phyloP scores from a whole-genome alignment of 371 early-diverging fungal species.

The Lichtheimia ornata region DNA sequence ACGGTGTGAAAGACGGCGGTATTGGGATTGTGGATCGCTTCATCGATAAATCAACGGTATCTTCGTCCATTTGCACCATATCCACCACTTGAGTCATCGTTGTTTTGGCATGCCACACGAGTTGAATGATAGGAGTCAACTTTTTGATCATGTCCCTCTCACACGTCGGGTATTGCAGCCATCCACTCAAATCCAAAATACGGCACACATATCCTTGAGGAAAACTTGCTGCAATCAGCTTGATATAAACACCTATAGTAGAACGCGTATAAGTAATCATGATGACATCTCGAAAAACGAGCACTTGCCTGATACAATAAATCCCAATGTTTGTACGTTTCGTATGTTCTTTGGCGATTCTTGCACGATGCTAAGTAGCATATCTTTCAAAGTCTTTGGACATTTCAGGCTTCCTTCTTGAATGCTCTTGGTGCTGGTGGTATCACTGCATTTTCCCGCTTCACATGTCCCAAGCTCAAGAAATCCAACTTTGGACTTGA shows the following conservation, averaged over 20 bases:
- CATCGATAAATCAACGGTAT: neutral
- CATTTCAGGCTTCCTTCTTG: constrained; percentile 2
- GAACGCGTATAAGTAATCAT: neutral
- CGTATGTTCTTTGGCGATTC: constrained; percentile 4
- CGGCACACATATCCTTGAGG: constrained; percentile 10
- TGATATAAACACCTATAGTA: constrained; percentile 6
- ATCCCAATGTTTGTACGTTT: neutral
- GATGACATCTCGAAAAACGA: neutral
- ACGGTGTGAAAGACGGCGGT: neutral
- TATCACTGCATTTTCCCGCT: neutral
- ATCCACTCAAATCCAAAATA: neutral
- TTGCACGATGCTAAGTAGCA: constrained; percentile 8
- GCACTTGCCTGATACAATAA: neutral
- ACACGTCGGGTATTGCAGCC: constrained; percentile 8
- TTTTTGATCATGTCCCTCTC: constrained; percentile 5
- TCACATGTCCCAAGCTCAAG: constrained; percentile 6
- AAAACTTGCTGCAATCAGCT: neutral
- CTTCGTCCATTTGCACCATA: constrained; percentile 6
- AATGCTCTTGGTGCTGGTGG: neutral
- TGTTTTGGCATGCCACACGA: constrained; percentile 8
- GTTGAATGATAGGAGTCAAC: constrained; percentile 5
- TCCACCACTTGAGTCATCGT: constrained; percentile 2
- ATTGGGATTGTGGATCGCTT: neutral
- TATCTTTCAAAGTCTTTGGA: constrained; percentile 19
- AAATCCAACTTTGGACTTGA: neutral